Base-by-base conservation (phyloP, 441 rosid genomes). In the Brassica hybrid region DNA sequence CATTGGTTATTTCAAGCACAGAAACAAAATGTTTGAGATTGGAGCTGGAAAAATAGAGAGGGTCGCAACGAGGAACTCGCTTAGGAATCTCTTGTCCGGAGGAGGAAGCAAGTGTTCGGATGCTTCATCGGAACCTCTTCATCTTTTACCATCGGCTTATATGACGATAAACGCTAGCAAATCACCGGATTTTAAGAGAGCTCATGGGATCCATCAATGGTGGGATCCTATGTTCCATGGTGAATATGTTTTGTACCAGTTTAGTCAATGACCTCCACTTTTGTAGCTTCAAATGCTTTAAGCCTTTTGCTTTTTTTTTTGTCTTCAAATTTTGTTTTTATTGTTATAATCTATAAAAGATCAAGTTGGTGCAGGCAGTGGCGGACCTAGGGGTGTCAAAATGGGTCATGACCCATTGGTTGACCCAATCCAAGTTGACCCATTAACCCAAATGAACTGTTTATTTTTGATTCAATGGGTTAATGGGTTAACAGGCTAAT, bases 1-100 rank as follows among this genome's bases (percentile, higher is more conserved):
- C 72, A 77, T 86, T 4, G 81, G 86, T 13, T 86, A 85, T 32
- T 85, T 86, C 73, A 65, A 84, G 19, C 87, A 83, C 63, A 76
- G 84, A 69, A 81, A 78, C 73, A 80, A 45, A 77, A 83, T 83
- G 89, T 81, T 81, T 14, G 78, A 82, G 70, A 80, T 65, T 0
- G 82, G 86, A 36, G 80, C 85, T 0, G 80, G 82, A 8, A 79
- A 76, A 36, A 82, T 83, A 2, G 86, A 80, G 79, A 86, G 70
- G 60, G 72, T 81, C 0, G 85, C 87, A 34, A 77, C 83, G 2
- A 83, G 74, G 65, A 67, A 77, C 57, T 81, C 89, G 17, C 48
- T 84, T 6, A 67, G 80, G 68, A 78, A 75, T 74, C 50, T 80
- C 0, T 38, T 85, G n/a, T 69, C 80, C 8, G 76, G 82, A 54